These are phyloP conservation scores for Raffaelea arxii DNA, from an alignment of 2,329 filamentous ascomycete species.

Conservation along the genomic window DNA sequence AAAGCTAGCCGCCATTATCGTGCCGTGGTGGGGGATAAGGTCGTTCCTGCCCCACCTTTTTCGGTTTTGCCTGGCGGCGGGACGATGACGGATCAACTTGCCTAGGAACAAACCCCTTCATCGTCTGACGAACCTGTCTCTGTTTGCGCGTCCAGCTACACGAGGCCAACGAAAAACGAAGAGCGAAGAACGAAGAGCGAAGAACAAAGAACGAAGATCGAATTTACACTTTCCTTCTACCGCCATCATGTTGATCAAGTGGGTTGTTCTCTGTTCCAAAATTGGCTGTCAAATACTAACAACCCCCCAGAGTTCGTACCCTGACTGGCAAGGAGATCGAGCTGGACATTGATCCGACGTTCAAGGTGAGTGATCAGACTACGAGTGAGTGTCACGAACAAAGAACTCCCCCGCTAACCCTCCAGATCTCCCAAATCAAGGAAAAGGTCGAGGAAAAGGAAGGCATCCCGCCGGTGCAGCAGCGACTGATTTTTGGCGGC, in stretches of 20 bases:
- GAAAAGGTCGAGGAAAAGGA: conserved; percentile 99
- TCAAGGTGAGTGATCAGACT: conserved; percentile 57
- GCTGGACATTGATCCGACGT: conserved; percentile 88
- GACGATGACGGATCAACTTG: too few relatives aligned
- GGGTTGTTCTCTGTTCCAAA: conserved; percentile 2
- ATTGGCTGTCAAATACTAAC: background rate
- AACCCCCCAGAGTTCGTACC: conserved; percentile 71
- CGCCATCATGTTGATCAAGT: conserved; percentile 42
- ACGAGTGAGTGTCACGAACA: background rate
- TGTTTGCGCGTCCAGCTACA: too few relatives aligned
- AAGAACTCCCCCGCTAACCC: background rate
- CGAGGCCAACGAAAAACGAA: too few relatives aligned
- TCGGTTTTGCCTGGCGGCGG: too few relatives aligned
- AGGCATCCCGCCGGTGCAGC: conserved; percentile 93
- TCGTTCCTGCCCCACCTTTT: too few relatives aligned
- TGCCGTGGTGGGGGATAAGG: too few relatives aligned
- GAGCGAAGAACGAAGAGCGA: too few relatives aligned
- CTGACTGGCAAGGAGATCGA: conserved; percentile 98
- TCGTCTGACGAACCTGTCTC: too few relatives aligned
- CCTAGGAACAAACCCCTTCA: too few relatives aligned
- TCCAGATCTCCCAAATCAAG: conserved; percentile 87
- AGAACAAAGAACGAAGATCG: too few relatives aligned
- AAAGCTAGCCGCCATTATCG: too few relatives aligned
- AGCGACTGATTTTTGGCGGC: conserved; percentile 89
- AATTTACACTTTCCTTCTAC: too few relatives aligned